Evolutionary conservation across 495 filamentous ascomycete genomes (phyloP).

Genomic region (Filosporella fistucella): DNA sequence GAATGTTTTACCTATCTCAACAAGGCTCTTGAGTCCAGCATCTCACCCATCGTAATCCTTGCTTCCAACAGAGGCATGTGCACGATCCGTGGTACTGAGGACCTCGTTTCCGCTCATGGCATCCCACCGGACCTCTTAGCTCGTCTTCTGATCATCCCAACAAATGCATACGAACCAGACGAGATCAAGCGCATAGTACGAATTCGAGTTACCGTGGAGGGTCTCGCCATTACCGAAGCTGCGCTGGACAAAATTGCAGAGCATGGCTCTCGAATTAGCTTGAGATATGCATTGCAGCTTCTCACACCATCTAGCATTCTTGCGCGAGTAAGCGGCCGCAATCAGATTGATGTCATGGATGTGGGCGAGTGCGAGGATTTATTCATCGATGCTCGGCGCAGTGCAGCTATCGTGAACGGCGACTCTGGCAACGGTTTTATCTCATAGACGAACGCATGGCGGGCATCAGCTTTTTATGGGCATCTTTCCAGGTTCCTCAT

Average conservation of each 20-base stretch:
- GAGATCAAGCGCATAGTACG: conserved; percentile 89
- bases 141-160: conserved; percentile 92
- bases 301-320: conserved; percentile 77
- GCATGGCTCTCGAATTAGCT: conserved; percentile 78
- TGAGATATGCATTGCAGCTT: conserved; percentile 89
- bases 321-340: conserved; percentile 58
- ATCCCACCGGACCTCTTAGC: conserved; percentile 89
- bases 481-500: conserved; percentile 6
- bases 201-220: conserved; percentile 76
- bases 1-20: conserved; percentile 99
- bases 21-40: conserved; percentile 86
- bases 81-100: conserved; percentile 81
- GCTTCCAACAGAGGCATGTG: conserved; percentile 93
- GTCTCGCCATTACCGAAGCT: conserved; percentile 70
- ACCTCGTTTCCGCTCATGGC: conserved; percentile 82
- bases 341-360: conserved; percentile 74
- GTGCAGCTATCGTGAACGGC: conserved; percentile 64
- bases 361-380: conserved; percentile 85
- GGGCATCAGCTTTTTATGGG: conserved; percentile 5
- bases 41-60: conserved; percentile 94
- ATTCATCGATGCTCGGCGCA: conserved; percentile 85
- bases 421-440: conserved; percentile 60
- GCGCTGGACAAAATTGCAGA: conserved; percentile 82
- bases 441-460: conserved; percentile 18
- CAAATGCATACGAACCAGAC: conserved; percentile 72